Conservation (phyloP, 176 grass and related monocot genomes). For the Cymbopogon citratus region DNA sequence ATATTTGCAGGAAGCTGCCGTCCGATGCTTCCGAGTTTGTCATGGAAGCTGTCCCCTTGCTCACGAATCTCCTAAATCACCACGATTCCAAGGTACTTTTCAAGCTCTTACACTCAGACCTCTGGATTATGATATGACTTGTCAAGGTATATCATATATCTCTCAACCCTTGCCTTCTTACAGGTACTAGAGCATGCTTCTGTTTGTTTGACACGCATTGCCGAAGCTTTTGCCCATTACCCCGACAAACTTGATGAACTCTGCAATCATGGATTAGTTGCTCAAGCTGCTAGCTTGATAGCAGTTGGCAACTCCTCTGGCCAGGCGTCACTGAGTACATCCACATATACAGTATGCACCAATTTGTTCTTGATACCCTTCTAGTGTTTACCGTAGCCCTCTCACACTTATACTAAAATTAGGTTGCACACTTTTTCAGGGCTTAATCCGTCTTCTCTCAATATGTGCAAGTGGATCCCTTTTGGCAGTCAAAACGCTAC, state of each 20-base stretch:
- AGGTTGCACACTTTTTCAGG: slow-evolving; percentile 38
- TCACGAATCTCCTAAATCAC: slow-evolving; percentile 84
- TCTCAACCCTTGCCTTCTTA: background rate
- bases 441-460: slow-evolving; percentile 80
- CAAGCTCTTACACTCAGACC: background rate
- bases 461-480: slow-evolving; percentile 84
- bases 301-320: slow-evolving; percentile 65
- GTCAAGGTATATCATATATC: background rate
- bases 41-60: slow-evolving; percentile 74
- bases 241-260: slow-evolving; percentile 82
- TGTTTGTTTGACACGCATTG: slow-evolving; percentile 85
- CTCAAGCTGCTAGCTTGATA: slow-evolving; percentile 65
- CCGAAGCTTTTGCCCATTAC: slow-evolving; percentile 60
- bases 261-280: slow-evolving; percentile 78
- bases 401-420: background rate
- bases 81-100: slow-evolving; percentile 56
- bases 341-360: slow-evolving; percentile 69
- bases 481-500: slow-evolving; percentile 70
- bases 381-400: background rate
- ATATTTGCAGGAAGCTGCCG: slow-evolving; percentile 90
- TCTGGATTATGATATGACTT: background rate
- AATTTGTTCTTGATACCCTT: background rate
- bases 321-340: slow-evolving; percentile 74
- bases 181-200: slow-evolving; percentile 93
- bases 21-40: slow-evolving; percentile 90